A percentile compares a stretch with the other conserved stretches of the same genome.
Conservation (phyloP, 2,329 filamentous ascomycete genomes). For the Colletotrichum spinosum region DNA sequence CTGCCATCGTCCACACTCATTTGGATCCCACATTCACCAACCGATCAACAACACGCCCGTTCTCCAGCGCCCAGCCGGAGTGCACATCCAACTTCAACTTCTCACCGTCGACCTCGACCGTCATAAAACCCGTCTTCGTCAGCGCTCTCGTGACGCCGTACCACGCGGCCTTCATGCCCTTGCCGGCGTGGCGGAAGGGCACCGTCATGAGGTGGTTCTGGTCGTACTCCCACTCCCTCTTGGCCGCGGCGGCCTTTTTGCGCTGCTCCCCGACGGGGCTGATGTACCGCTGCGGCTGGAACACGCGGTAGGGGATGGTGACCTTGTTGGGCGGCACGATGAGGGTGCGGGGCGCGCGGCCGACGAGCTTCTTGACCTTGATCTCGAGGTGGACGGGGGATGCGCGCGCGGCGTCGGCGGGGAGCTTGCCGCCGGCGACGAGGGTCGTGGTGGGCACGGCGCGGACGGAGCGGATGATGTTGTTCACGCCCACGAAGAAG, state of each 20-base stretch:
- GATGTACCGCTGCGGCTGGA: constrained; percentile 35
- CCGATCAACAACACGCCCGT: constrained; percentile 68
- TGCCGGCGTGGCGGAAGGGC: constrained; percentile 64
- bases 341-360: constrained; percentile 59
- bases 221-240: constrained; percentile 61
- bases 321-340: constrained; percentile 52
- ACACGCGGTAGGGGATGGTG: constrained; percentile 51
- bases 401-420: neutral
- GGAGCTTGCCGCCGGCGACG: constrained; percentile 30
- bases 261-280: constrained; percentile 42
- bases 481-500: constrained; percentile 67
- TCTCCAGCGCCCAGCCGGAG: constrained; percentile 68
- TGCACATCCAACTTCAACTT: constrained; percentile 69
- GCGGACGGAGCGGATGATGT: constrained; percentile 69
- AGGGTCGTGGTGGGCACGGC: constrained; percentile 56
- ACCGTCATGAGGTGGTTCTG: constrained; percentile 67
- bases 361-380: constrained; percentile 61
- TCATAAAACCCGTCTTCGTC: constrained; percentile 67
- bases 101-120: constrained; percentile 59
- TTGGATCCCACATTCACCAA: constrained; percentile 49
- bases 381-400: constrained; percentile 63
- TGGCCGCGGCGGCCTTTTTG: constrained; percentile 46
- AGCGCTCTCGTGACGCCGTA: constrained; percentile 61
- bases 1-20: constrained; percentile 3
- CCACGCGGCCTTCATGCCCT: constrained; percentile 56